A percentile compares a stretch with the other conserved stretches of the same genome.
Conservation (phyloP, 352 stramenopile species). For the Globisporangium ultimum region DNA sequence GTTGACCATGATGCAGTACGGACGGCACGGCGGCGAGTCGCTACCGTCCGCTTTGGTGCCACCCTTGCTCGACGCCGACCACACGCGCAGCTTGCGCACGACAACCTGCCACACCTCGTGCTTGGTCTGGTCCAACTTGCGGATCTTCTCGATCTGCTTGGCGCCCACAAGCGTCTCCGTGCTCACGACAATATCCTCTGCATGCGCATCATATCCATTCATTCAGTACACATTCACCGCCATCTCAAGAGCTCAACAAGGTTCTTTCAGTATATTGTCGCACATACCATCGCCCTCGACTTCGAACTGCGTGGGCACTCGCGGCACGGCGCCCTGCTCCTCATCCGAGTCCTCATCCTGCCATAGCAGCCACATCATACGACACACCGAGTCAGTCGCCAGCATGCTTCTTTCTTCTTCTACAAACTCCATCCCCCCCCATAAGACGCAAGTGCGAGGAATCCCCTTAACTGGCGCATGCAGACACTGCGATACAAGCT, state of each 20-base stretch:
- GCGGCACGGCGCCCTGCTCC: constrained; percentile 40
- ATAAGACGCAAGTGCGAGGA: background rate
- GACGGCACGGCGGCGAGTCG: constrained; percentile 67
- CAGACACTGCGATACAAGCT: background rate
- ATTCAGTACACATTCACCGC: background rate
- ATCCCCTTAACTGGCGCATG: background rate
- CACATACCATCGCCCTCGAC: constrained; percentile 70
- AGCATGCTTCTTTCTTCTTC: background rate
- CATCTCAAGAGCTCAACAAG: background rate
- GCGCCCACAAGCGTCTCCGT: constrained; percentile 62
- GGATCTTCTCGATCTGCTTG: constrained; percentile 63
- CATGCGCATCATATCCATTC: background rate
- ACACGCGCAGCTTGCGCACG: constrained; percentile 83
- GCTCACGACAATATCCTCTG: constrained; percentile 78
- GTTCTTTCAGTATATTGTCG: too few species aligned
- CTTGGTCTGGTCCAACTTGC: constrained; percentile 71
- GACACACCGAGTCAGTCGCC: background rate
- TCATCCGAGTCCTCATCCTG: constrained; percentile 37
- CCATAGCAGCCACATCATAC: too few species aligned
- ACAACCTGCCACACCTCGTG: constrained; percentile 88
- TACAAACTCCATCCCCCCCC: too few species aligned
- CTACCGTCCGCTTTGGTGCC: constrained; percentile 33
- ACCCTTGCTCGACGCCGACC: constrained; percentile 72
- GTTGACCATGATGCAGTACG: constrained; percentile 86
- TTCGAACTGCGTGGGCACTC: constrained; percentile 79